Base-by-base conservation (phyloP, 495 filamentous ascomycete species). In the Xylaria acuta region DNA sequence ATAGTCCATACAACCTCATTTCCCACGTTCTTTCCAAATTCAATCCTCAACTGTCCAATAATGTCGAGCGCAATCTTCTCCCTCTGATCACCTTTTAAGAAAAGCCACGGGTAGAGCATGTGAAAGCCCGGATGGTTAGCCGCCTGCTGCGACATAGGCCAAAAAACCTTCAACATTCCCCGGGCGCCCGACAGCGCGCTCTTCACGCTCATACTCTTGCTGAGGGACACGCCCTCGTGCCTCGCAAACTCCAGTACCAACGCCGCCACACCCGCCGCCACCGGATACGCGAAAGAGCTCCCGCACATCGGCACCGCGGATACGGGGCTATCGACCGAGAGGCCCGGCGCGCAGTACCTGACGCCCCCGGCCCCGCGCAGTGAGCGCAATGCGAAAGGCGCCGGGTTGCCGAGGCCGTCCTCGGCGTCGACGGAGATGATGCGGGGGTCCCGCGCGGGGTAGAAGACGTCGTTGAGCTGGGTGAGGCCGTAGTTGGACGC, bases 361-460 rank as follows among this genome's bases (percentile, higher is more conserved):
- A 53, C 5, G n/a, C n/a, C 49, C 11, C 49, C 49, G 6, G 8
- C 2, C 22, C 49, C 49, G 20, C 8, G 5, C 5, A 53, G 5
- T 0, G 20, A n/a, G 49, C 49, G 49, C 49, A 53, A n/a, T 0
- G 49, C 49, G 9, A 53, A 53, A 5, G n/a, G 5, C 2, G 49
- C 49, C 3, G 49, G 49, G n/a, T 53, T 53, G n/a, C 49, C 49
- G 1, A 53, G 49, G n/a, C 49, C 49, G 6, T 53, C 49, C n/a
- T 53, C 49, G n/a, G 49, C 49, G n/a, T 53, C 49, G n/a, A 53
- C 49, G 1, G 49, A 53, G 49, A 53, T 53, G 49, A 53, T n/a
- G n/a, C n/a, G 49, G n/a, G 49, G n/a, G n/a, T 53, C 49, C 7
- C 49, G 49, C 49, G 49, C 49, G 5, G 49, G 49, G n/a, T 53